phyloP scores from a whole-genome alignment of 192 early-diverging fungal genomes.

The Entomortierella chlamydospora region DNA sequence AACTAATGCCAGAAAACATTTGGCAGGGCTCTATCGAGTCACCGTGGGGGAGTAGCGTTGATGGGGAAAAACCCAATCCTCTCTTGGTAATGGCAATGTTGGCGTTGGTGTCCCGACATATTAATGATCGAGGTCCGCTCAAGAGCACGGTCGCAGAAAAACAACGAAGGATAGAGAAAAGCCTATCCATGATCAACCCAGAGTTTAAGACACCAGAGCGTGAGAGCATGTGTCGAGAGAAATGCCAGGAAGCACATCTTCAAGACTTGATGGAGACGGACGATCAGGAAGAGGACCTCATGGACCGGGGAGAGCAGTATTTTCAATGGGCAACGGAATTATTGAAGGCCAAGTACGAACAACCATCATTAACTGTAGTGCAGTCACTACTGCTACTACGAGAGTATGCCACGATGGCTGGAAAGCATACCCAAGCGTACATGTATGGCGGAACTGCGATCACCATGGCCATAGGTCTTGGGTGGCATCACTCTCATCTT shows the following conservation, averaged over 20 bases:
- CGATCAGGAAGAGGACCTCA: conserved; percentile 8
- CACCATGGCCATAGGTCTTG: conserved; percentile 51
- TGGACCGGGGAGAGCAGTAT: conserved; percentile 46
- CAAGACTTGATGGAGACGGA: conserved; percentile 37
- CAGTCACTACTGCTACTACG: conserved; percentile 44
- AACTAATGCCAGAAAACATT: not conserved
- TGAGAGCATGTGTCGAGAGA: not conserved
- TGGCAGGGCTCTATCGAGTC: conserved; percentile 8
- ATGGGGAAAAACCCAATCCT: not conserved
- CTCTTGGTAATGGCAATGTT: conserved; percentile 48
- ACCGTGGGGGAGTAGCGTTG: not conserved
- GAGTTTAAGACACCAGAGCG: conserved; percentile 5
- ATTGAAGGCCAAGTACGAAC: conserved; percentile 34
- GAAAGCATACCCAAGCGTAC: conserved; percentile 44
- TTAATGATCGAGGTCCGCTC: conserved; percentile 24
- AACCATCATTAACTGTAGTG: conserved; percentile 38
- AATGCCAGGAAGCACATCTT: conserved; percentile 10
- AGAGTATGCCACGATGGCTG: conserved; percentile 52
- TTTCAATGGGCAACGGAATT: conserved; percentile 46
- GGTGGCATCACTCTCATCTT: conserved; percentile 33
- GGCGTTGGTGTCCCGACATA: conserved; percentile 39
- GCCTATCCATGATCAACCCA: conserved; percentile 5
- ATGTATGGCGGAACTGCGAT: conserved; percentile 50
- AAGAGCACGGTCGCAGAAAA: conserved; percentile 29
- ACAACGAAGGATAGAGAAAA: conserved; percentile 17